Conservation (phyloP, 208 protist species). For the Willaertia magna region DNA sequence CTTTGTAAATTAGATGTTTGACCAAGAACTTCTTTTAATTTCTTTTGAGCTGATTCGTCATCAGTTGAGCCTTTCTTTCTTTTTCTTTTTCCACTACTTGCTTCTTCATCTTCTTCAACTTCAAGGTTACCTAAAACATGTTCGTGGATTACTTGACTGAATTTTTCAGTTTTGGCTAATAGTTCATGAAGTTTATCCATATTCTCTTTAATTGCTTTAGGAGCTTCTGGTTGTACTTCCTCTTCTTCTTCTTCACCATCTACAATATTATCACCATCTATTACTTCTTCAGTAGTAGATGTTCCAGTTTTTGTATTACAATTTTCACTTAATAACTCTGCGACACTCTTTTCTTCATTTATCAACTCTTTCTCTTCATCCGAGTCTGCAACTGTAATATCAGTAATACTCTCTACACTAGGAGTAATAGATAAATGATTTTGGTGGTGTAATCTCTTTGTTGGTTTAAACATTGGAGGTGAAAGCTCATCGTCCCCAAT, state of each 20-base stretch:
- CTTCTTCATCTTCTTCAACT: neutral
- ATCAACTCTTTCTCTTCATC: neutral
- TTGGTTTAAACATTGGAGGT: too few species aligned
- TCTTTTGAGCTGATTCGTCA: slow-evolving; percentile 7
- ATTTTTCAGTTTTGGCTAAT: neutral
- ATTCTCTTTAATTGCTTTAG: neutral
- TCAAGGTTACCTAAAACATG: neutral
- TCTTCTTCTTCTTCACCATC: neutral
- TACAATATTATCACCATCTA: neutral
- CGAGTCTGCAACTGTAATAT: neutral
- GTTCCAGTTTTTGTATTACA: neutral
- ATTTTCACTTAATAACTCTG: neutral
- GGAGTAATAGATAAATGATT: too few species aligned
- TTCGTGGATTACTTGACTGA: neutral
- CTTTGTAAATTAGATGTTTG: neutral
- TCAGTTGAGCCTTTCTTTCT: neutral
- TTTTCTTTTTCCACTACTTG: neutral
- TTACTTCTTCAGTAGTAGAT: neutral
- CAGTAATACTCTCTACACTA: too few species aligned
- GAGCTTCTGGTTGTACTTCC: neutral
- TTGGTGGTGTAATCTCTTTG: too few species aligned
- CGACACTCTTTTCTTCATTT: neutral
- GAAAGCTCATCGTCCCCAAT: too few species aligned
- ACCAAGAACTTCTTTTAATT: neutral
- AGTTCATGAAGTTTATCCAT: neutral